Conservation (phyloP, 176 grass and related monocot species). For the Tillandsia leiboldiana region DNA sequence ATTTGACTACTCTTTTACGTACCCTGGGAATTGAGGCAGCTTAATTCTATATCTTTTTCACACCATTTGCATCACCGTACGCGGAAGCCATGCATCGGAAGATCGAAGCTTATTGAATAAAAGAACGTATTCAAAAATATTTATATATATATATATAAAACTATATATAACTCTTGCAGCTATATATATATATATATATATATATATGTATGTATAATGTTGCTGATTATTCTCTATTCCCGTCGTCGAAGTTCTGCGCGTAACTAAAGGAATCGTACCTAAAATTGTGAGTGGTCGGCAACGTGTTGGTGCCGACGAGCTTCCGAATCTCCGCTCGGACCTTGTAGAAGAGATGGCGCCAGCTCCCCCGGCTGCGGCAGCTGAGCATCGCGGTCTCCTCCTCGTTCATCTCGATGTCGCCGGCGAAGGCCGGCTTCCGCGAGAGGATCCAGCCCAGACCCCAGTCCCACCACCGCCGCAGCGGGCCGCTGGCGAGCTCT, state of each 20-base stretch:
- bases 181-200: too few species aligned
- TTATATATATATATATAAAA: too few species aligned
- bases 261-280: conserved; percentile 85
- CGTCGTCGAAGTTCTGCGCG: conserved; percentile 73
- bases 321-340: conserved; percentile 55
- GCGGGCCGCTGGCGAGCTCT: conserved; percentile 45
- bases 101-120: too few species aligned
- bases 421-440: conserved; percentile 48
- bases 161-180: too few species aligned
- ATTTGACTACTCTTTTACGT: too few species aligned
- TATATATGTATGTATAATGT: too few species aligned
- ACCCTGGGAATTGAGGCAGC: too few species aligned
- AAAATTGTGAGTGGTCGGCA: conserved; percentile 45
- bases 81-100: too few species aligned
- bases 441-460: conserved; percentile 60
- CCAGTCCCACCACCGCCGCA: conserved; percentile 77
- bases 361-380: conserved; percentile 27
- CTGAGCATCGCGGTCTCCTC: conserved; percentile 49
- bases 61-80: too few species aligned
- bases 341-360: conserved; percentile 57
- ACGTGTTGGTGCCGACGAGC: conserved; percentile 45
- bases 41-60: too few species aligned
- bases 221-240: conserved; percentile 12
- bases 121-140: too few species aligned
- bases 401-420: conserved; percentile 50